These are phyloP conservation scores for Nemania sp. DNA, from an alignment of 2,329 filamentous ascomycete species.

Conservation along the genomic window DNA sequence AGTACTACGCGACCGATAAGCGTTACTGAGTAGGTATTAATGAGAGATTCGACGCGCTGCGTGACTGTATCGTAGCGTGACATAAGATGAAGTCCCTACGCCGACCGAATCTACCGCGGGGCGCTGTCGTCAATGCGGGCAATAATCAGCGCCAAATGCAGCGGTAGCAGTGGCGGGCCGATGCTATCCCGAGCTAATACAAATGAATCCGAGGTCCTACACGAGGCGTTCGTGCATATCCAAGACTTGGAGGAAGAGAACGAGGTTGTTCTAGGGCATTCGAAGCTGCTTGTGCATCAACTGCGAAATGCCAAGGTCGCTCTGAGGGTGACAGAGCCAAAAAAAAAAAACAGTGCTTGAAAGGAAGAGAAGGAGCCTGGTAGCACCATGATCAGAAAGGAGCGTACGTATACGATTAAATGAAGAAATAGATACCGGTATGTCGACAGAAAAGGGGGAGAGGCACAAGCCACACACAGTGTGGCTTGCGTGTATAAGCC, in stretches of 20 bases:
- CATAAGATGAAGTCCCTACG: background rate
- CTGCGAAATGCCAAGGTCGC: background rate
- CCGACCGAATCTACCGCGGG: background rate
- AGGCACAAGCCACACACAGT: too few relatives aligned
- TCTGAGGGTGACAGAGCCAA: background rate
- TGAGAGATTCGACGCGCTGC: background rate
- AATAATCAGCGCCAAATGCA: background rate
- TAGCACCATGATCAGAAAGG: too few relatives aligned
- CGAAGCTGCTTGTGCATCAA: background rate
- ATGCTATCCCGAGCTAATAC: background rate
- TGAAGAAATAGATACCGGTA: too few relatives aligned
- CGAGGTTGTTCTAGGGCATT: background rate
- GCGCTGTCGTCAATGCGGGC: background rate
- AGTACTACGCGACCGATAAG: background rate
- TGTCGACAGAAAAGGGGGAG: too few relatives aligned
- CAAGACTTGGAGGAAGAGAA: background rate
- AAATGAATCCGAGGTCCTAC: background rate
- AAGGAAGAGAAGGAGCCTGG: too few relatives aligned
- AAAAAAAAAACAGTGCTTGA: background rate
- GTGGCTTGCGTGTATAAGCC: too few relatives aligned
- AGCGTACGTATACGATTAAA: too few relatives aligned
- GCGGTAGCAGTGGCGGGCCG: background rate
- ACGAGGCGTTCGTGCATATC: background rate
- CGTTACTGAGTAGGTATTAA: background rate
- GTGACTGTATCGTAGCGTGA: background rate